Evolutionary conservation across 768 basidiomycete species (phyloP).

Genomic region (Mycena metata): DNA sequence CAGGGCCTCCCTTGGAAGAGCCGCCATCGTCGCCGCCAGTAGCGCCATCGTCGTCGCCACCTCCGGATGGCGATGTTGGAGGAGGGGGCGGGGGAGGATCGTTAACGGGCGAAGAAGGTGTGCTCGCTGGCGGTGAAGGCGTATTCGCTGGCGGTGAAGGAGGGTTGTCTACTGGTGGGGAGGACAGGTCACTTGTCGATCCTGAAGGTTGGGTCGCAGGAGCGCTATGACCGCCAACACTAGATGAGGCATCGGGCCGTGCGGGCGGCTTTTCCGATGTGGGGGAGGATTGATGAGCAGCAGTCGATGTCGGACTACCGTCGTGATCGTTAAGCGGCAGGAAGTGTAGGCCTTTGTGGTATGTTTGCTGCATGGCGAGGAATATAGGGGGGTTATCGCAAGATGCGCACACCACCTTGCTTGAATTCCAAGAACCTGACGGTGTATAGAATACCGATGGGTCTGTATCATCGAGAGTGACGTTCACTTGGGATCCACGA

Average conservation of each 20-base stretch:
- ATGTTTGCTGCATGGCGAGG: slow-evolving; percentile 46
- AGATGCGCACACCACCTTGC: slow-evolving; percentile 44
- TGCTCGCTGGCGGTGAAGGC: too few species aligned
- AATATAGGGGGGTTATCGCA: slow-evolving; percentile 47
- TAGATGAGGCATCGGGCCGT: background rate
- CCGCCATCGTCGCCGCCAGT: too few species aligned
- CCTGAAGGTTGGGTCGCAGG: too few species aligned
- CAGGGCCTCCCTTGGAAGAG: background rate
- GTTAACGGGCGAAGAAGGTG: too few species aligned
- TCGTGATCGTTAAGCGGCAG: slow-evolving; percentile 39
- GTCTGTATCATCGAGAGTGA: slow-evolving; percentile 56
- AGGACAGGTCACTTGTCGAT: too few species aligned
- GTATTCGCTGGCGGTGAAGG: too few species aligned
- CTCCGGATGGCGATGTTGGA: too few species aligned
- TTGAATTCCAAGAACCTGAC: slow-evolving; percentile 52
- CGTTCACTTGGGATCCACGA: slow-evolving; percentile 45
- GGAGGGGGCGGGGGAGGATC: too few species aligned
- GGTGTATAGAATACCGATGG: slow-evolving; percentile 56
- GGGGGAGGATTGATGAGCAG: background rate
- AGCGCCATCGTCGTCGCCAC: too few species aligned
- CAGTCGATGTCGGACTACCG: slow-evolving; percentile 12
- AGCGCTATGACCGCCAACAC: too few species aligned
- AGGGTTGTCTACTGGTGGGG: too few species aligned
- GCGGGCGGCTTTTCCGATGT: too few species aligned
- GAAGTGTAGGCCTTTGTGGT: slow-evolving; percentile 52